phyloP scores from a whole-genome alignment of 208 protist genomes.

The Cochliopodium minus region DNA sequence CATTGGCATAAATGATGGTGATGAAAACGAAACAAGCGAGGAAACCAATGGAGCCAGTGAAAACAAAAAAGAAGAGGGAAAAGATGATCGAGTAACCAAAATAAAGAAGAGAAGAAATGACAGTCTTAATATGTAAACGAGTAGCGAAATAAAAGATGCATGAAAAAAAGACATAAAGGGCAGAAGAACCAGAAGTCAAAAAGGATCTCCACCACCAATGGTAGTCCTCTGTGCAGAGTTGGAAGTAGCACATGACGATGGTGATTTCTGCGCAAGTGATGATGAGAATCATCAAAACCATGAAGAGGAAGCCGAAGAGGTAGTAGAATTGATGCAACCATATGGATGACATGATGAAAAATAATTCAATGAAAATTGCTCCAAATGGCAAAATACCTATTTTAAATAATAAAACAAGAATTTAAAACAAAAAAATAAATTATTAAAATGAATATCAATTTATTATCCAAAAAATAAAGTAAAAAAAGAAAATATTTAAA shows the following conservation, averaged over 20 bases:
- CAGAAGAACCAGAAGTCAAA: slow-evolving; percentile 34
- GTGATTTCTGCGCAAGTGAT: slow-evolving; percentile 67
- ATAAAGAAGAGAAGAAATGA: not conserved
- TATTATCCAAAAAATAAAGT: too few species aligned
- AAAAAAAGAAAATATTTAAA: too few species aligned
- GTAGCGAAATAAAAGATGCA: slow-evolving; percentile 42
- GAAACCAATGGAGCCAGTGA: slow-evolving; percentile 8
- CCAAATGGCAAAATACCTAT: slow-evolving; percentile 85
- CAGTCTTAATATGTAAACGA: slow-evolving; percentile 19
- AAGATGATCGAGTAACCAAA: slow-evolving; percentile 5
- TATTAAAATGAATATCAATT: too few species aligned
- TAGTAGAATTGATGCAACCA: slow-evolving; percentile 72
- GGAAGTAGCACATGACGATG: slow-evolving; percentile 73
- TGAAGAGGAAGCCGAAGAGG: slow-evolving; percentile 67
- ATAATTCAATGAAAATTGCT: slow-evolving; percentile 87
- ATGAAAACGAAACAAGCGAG: not conserved
- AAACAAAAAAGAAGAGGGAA: slow-evolving; percentile 2
- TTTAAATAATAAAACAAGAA: too few species aligned
- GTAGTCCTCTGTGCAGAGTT: slow-evolving; percentile 61
- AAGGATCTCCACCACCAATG: slow-evolving; percentile 70
- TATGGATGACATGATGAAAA: slow-evolving; percentile 85
- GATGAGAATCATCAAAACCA: slow-evolving; percentile 69
- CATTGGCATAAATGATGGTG: not conserved
- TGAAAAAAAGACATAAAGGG: slow-evolving; percentile 58
- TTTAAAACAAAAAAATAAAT: not conserved